Percentiles rank a stretch among this genome's conserved stretches.
Conservation (phyloP, 345 rosid species). For the Fremontodendron californicum region DNA sequence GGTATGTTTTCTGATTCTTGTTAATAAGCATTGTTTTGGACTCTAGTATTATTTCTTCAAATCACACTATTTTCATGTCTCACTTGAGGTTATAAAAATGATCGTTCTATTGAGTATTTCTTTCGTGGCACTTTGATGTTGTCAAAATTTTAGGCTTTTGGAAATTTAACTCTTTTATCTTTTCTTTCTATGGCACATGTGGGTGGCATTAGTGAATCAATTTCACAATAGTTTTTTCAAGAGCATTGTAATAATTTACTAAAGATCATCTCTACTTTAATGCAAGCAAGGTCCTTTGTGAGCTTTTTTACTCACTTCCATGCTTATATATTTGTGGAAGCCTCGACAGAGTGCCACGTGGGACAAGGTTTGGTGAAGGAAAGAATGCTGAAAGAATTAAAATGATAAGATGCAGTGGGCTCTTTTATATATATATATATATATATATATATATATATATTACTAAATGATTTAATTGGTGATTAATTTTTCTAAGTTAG, state of each 20-base stretch:
- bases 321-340: not conserved
- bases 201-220: not conserved
- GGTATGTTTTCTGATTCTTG: conserved; percentile 39
- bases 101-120: not conserved
- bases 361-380: not conserved
- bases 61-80: not conserved
- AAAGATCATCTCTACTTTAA: not conserved
- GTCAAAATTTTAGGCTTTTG: not conserved
- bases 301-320: not conserved
- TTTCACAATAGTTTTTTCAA: not conserved
- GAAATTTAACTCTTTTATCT: not conserved
- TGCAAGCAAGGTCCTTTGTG: conserved; percentile 7
- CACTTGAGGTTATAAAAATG: not conserved
- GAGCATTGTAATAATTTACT: not conserved
- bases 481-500: not conserved
- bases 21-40: conserved; percentile 6
- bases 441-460: too few species aligned
- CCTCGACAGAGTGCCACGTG: not conserved
- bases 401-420: not conserved
- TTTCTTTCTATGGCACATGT: not conserved
- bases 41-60: not conserved
- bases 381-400: not conserved
- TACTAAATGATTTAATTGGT: too few species aligned
- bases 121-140: not conserved
- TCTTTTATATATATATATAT: too few species aligned